phyloP scores from a whole-genome alignment of 2,329 filamentous ascomycete species.

The Sporothrix euskadiensis region DNA sequence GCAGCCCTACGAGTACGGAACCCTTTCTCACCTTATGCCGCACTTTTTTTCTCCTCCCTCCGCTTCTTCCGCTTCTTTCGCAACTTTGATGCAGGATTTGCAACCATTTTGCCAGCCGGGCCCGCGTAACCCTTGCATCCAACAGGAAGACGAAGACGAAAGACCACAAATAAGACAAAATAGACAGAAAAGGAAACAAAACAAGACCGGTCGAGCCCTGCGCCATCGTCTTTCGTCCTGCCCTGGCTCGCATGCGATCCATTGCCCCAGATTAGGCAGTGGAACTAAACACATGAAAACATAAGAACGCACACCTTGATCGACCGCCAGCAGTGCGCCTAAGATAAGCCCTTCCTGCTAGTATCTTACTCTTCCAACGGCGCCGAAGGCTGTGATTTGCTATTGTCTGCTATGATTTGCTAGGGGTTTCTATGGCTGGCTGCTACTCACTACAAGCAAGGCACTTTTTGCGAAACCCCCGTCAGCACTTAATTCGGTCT shows the following conservation, averaged over 20 bases:
- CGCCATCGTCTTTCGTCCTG: not conserved
- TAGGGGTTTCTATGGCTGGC: not conserved
- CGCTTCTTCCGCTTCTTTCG: not conserved
- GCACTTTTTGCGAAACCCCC: not conserved
- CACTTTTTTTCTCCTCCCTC: not conserved
- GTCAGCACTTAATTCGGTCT: slow-evolving; percentile 19
- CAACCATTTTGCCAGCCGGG: not conserved
- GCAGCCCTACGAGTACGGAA: not conserved
- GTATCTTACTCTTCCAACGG: not conserved
- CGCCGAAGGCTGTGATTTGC: slow-evolving; percentile 3
- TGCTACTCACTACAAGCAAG: not conserved
- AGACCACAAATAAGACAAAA: not conserved
- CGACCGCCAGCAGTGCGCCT: not conserved
- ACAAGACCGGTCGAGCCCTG: not conserved
- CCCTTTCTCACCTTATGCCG: not conserved
- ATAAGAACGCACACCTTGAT: not conserved
- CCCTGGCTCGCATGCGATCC: not conserved
- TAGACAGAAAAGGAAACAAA: not conserved
- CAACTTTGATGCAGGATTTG: not conserved
- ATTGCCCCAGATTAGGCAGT: not conserved
- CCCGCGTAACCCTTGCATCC: not conserved
- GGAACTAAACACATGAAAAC: not conserved
- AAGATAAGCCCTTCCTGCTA: slow-evolving; percentile 5
- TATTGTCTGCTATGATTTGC: not conserved
- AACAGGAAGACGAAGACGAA: not conserved